Base-by-base conservation (phyloP, 1,139 yeast genomes). In the Nematodospora anomalae region DNA sequence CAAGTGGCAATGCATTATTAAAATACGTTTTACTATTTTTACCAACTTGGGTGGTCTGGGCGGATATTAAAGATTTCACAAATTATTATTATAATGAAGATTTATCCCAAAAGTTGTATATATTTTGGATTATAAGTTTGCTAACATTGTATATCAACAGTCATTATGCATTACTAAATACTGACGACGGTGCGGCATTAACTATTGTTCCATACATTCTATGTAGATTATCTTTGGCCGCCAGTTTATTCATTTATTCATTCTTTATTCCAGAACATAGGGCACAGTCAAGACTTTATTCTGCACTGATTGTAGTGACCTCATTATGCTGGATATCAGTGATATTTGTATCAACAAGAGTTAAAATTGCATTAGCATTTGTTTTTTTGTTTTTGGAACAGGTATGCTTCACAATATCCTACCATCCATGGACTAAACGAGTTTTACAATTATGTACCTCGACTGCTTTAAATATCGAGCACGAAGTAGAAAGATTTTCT, bases 81-180 rank as follows among this genome's bases (percentile, higher is more conserved):
- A 79, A 80, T 53, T 79, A 79, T 51, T 80, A 79, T 55, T 80
- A 74, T 52, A 78, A 67, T 42, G 83, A 79, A 49, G 87, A 81
- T 53, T 57, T 80, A 35, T 53, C 76, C 2, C 87, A 81, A 51
- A 71, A 75, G 41, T 12, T 64, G 0, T 74, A 74, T 47, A 69
- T 80, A 18, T 47, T 79, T 24, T 79, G 83, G 83, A 69, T 76
- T 20, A 57, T 80, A 49, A 56, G 62, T 1, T 58, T 79, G 30
- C 60, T 80, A 45, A 70, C 79, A 8, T 51, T 79, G 4, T 78
- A 68, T 43, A 76, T 72, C 39, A 81, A 80, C 50, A 73, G 74
- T 41, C 75, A 76, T 27, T 47, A 55, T 9, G 61, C 49, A n/a
- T 55, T 78, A 4, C 43, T 62, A 27, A 62, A 63, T 1, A 52